Conservation (phyloP, 768 basidiomycete genomes). For the Boletus bicolor region DNA sequence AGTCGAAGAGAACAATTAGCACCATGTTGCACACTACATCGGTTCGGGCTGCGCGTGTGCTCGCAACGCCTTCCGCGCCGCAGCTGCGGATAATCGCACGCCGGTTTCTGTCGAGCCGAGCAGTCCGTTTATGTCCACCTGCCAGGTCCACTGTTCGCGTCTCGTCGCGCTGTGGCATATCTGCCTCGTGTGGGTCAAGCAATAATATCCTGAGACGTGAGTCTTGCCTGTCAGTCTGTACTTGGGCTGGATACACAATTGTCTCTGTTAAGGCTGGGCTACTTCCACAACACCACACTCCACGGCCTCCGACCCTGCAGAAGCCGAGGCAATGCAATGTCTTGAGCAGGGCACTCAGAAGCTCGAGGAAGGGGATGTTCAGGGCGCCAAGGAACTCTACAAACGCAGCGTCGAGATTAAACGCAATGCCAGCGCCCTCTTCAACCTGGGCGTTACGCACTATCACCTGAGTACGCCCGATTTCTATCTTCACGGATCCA, state of each 20-base stretch:
- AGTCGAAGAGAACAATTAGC: slow-evolving; percentile 31
- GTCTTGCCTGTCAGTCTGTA: slow-evolving; percentile 18
- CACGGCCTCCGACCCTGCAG: slow-evolving; percentile 79
- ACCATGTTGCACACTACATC: slow-evolving; percentile 18
- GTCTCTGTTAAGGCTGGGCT: slow-evolving; percentile 55
- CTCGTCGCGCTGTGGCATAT: slow-evolving; percentile 4
- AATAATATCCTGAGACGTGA: slow-evolving; percentile 25
- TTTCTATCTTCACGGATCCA: slow-evolving; percentile 12
- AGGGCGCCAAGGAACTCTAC: slow-evolving; percentile 74
- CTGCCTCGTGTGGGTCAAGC: slow-evolving; percentile 6
- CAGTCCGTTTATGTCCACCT: slow-evolving; percentile 19
- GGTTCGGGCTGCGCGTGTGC: slow-evolving; percentile 21
- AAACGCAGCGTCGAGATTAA: slow-evolving; percentile 77
- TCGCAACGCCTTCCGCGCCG: slow-evolving; percentile 23
- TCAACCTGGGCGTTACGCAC: slow-evolving; percentile 86
- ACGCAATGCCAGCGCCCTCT: slow-evolving; percentile 75
- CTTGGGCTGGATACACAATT: neutral
- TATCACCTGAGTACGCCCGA: slow-evolving; percentile 76
- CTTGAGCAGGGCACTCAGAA: slow-evolving; percentile 82
- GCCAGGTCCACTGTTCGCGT: slow-evolving; percentile 12
- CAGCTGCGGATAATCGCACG: slow-evolving; percentile 21
- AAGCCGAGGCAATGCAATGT: slow-evolving; percentile 72
- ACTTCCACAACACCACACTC: slow-evolving; percentile 79
- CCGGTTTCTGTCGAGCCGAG: slow-evolving; percentile 24
- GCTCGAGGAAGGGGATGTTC: slow-evolving; percentile 82